Conservation (phyloP, 495 filamentous ascomycete genomes). For the Penicillium psychrofluorescens region DNA sequence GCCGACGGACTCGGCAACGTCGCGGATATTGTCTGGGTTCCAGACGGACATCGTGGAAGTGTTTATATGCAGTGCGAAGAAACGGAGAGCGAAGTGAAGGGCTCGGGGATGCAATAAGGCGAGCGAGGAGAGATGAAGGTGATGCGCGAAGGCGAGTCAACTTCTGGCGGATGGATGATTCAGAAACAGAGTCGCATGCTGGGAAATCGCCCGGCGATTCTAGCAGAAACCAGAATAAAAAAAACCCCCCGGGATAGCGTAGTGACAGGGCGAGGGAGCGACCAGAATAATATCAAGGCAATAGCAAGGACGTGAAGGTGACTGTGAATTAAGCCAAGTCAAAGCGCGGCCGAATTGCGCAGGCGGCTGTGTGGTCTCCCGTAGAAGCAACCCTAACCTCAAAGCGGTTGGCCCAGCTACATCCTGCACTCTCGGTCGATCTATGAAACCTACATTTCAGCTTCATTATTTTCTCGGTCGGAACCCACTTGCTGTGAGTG, state of each 20-base stretch:
- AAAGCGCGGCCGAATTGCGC: not conserved
- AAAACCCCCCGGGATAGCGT: no score
- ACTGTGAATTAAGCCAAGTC: not conserved
- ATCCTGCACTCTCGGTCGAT: not conserved
- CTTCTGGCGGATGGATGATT: not conserved
- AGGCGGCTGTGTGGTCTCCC: not conserved
- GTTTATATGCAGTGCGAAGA: not conserved
- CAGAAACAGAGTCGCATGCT: not conserved
- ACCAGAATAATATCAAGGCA: no score
- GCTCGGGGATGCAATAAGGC: no score
- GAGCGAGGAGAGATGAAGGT: no score
- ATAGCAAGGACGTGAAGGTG: no score
- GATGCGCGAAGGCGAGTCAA: not conserved
- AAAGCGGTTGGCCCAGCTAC: not conserved
- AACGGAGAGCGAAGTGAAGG: no score
- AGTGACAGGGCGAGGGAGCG: no score
- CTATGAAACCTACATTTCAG: no score
- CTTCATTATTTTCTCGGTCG: no score
- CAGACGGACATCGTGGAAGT: conserved; percentile 55
- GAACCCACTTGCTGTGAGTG: no score
- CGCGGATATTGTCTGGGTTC: conserved; percentile 92
- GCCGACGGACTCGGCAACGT: conserved; percentile 92
- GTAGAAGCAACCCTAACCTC: not conserved
- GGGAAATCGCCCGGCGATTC: not conserved
- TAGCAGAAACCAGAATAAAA: no score